phyloP scores from a whole-genome alignment of 208 protist species.

The Angomonas ambiguus region DNA sequence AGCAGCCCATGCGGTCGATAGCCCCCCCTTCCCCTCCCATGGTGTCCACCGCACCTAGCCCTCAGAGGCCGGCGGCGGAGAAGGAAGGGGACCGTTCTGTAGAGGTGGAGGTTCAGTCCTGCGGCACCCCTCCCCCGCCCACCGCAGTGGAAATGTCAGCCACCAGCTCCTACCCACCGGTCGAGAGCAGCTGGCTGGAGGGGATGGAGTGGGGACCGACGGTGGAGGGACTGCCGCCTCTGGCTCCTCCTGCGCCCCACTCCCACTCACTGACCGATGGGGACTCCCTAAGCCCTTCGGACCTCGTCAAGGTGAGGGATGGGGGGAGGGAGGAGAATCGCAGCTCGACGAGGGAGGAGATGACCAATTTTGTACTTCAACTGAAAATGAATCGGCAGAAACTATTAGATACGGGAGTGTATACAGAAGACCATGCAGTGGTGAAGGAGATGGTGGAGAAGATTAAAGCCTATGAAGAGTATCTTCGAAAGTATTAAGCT shows the following conservation, averaged over 20 bases:
- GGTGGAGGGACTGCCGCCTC: not conserved
- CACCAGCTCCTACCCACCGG: slow-evolving; percentile 27
- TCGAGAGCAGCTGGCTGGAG: slow-evolving; percentile 33
- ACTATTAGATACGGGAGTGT: slow-evolving; percentile 82
- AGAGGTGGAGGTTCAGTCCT: not conserved
- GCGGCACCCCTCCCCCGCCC: not conserved
- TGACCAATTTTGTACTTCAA: slow-evolving; percentile 74
- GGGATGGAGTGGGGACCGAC: not conserved
- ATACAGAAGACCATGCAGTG: slow-evolving; percentile 50
- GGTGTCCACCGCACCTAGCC: not conserved
- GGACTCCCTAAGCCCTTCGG: slow-evolving; percentile 20
- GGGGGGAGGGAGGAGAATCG: slow-evolving; percentile 12
- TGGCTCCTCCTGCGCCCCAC: not conserved
- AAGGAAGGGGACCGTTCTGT: not conserved
- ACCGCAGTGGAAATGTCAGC: slow-evolving; percentile 6
- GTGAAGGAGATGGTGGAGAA: slow-evolving; percentile 82
- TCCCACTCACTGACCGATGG: not conserved
- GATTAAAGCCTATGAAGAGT: slow-evolving; percentile 82
- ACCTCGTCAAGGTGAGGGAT: slow-evolving; percentile 29
- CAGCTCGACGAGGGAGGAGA: slow-evolving; percentile 49
- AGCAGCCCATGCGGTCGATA: not conserved
- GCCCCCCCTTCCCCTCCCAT: not conserved
- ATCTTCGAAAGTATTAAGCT: slow-evolving; percentile 17
- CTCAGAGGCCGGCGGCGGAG: not conserved
- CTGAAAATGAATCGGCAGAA: slow-evolving; percentile 71